Base-by-base conservation (phyloP, 495 filamentous ascomycete species). In the Durotheca rogersii region DNA sequence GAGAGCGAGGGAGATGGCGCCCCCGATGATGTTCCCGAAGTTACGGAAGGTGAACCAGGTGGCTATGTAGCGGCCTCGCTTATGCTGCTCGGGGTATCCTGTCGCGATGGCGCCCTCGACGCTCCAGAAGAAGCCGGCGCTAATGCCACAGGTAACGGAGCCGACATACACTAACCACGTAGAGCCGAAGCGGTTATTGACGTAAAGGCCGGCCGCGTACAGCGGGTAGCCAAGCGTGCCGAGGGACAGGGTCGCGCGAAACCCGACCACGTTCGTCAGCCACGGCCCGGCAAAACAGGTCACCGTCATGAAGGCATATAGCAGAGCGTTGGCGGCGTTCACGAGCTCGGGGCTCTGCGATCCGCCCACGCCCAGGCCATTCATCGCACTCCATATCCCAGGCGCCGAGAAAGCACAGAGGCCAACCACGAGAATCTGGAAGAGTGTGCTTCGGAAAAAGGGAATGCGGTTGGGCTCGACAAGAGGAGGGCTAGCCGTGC, bases 381-480 rank as follows among this genome's bases (percentile, higher is more conserved):
- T 76, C 36, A 79, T 59, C 2, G 75, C 74, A 36, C 66, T 73
- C 75, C 74, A 79, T 33, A 79, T 75, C 1, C 74, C 75, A 7
- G 75, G 74, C 40, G 58, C 58, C 11, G 50, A 58, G 42, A 62
- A 62, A 11, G 53, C 50, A 29, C 54, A 57, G 12, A 49, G 47
- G 2, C 59, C 55, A 1, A 62, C 55, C 3, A 62, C 55, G 4
- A 53, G 43, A 7, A 58, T 53, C n/a, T 62, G 54, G 20, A 62
- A 61, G 12, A 62, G 45, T 0, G 58, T 62, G 31, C 50, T 38
- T 2, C 54, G 46, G 23, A 38, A 62, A 45, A 53, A 59, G 18
- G 36, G 12, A 19, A 59, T 15, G 7, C 30, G 9, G n/a, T 16
- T 11, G 3, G 29, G 6, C 1, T n/a, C 21, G 11, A 41, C 19